phyloP scores from a whole-genome alignment of 2,329 filamentous ascomycete genomes.

The Xylogone sp. region DNA sequence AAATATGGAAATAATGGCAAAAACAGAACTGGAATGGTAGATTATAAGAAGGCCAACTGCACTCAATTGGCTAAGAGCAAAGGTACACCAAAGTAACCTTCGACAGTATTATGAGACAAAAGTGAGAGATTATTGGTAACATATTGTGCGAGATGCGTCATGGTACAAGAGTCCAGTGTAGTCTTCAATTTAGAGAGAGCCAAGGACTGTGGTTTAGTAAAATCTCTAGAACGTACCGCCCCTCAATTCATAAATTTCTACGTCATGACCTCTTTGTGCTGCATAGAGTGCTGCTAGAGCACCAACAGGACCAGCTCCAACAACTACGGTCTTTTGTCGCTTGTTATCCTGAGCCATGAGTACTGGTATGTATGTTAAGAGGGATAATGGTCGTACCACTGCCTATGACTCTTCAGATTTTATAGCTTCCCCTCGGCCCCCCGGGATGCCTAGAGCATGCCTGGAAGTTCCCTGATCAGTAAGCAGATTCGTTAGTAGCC shows the following conservation, averaged over 20 bases:
- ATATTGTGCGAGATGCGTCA: too few relatives aligned
- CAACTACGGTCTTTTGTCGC: constrained; percentile 58
- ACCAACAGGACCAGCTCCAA: constrained; percentile 92
- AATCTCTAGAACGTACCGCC: constrained; percentile 60
- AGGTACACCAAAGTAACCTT: too few relatives aligned
- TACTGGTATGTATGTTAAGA: neutral
- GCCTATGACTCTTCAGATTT: neutral
- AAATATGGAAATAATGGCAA: neutral
- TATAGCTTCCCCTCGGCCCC: neutral
- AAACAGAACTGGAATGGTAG: too few relatives aligned
- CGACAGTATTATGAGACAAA: too few relatives aligned
- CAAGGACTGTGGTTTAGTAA: constrained; percentile 1
- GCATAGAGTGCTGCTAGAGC: constrained; percentile 91
- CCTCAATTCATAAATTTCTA: constrained; percentile 91
- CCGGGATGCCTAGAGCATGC: neutral
- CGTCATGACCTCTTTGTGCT: constrained; percentile 79
- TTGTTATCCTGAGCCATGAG: constrained; percentile 1
- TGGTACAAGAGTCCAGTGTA: too few relatives aligned
- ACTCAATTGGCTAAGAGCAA: too few relatives aligned
- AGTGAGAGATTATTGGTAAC: too few relatives aligned
- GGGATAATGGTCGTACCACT: neutral
- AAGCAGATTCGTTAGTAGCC: neutral
- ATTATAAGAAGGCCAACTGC: too few relatives aligned
- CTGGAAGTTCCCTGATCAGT: neutral
- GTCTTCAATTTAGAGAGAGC: too few relatives aligned